Evolutionary conservation across 495 filamentous ascomycete genomes (phyloP).

Genomic region (Parathielavia hyrcaniae): DNA sequence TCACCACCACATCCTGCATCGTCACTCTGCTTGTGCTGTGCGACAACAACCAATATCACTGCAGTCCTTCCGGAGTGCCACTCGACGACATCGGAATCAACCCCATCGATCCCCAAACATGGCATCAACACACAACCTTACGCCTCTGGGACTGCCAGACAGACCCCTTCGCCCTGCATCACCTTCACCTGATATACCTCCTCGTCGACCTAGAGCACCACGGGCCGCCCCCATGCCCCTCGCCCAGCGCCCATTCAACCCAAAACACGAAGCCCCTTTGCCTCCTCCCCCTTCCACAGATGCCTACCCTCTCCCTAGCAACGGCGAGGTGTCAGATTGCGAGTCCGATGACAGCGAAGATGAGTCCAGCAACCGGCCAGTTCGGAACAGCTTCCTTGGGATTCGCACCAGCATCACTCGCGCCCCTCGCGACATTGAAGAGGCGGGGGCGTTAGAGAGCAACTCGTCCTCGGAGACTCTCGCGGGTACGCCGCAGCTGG

Average conservation of each 20-base stretch:
- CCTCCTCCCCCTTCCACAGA: not conserved
- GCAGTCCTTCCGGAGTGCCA: not conserved
- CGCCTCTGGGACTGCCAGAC: not conserved
- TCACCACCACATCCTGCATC: no score
- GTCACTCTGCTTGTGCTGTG: no score
- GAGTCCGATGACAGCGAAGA: constrained; percentile 9
- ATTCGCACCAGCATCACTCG: constrained; percentile 3
- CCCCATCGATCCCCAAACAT: not conserved
- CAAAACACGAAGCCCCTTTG: not conserved
- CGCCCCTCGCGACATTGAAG: constrained; percentile 3
- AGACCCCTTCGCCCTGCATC: not conserved
- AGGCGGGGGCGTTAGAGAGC: not conserved
- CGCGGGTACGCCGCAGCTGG: not conserved
- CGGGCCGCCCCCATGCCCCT: not conserved
- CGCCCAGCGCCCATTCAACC: not conserved
- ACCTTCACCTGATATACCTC: not conserved
- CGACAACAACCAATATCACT: no score
- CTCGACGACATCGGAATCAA: not conserved
- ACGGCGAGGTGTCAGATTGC: not conserved
- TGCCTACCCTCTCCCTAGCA: not conserved
- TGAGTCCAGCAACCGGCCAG: not conserved
- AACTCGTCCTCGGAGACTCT: constrained; percentile 1
- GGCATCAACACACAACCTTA: not conserved
- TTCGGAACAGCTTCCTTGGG: constrained; percentile 1
- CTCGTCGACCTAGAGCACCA: not conserved